A percentile compares a stretch with the other conserved stretches of the same genome.
Evolutionary conservation across 2,329 filamentous ascomycete genomes (phyloP).

Genomic region (Sporothrix mexicana): DNA sequence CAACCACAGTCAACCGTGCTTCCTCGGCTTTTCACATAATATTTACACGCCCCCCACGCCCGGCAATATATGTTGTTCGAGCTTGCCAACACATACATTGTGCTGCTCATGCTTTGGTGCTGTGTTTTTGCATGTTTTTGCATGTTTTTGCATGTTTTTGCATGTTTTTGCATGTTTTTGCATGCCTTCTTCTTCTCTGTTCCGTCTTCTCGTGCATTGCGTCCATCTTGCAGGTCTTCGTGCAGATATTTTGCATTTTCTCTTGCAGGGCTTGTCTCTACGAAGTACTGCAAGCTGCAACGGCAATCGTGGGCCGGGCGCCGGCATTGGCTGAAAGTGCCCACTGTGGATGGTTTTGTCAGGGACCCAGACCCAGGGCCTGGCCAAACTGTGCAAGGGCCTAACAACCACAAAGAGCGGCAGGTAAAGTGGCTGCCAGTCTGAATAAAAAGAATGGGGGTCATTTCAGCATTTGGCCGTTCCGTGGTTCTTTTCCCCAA

Average conservation of each 20-base stretch:
- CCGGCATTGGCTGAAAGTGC: conserved; percentile 13
- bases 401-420: background rate
- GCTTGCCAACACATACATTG: conserved; percentile 25
- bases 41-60: background rate
- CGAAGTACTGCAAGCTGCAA: background rate
- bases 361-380: background rate
- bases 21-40: background rate
- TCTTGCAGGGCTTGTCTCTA: background rate
- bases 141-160: background rate
- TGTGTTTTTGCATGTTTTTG: background rate
- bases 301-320: conserved; percentile 20
- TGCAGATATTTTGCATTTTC: too few species aligned
- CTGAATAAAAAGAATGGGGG: background rate
- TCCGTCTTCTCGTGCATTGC: conserved; percentile 12
- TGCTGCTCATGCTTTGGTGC: background rate
- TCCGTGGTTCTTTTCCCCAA: background rate
- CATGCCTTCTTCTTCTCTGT: background rate
- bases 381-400: background rate
- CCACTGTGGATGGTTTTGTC: background rate
- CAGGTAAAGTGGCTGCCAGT: conserved; percentile 5
- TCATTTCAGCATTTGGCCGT: background rate
- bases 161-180: background rate
- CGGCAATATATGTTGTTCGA: too few species aligned
- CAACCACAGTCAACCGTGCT: background rate
- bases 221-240: background rate